Percentiles rank a stretch among this genome's conserved stretches.
These are phyloP conservation scores for Lepidium campestre DNA, from an alignment of 441 rosid genomes.

Conservation along the genomic window DNA sequence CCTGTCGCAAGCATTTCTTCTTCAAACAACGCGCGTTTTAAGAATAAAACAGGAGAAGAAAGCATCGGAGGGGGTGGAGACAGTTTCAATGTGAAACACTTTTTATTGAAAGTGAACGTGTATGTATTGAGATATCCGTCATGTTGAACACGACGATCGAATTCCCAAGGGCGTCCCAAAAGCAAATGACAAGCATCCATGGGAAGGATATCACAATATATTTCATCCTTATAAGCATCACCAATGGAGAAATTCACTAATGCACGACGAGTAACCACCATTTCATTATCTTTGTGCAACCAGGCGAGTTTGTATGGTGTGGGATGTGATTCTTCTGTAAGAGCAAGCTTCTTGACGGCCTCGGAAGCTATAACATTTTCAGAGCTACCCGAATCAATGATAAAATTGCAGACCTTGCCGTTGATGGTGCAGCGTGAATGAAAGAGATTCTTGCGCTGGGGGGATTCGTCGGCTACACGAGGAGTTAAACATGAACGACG, in stretches of 20 bases:
- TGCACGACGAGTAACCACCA: accelerated
- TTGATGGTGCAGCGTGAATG: neutral
- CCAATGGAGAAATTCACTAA: neutral
- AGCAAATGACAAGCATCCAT: neutral
- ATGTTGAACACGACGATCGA: neutral
- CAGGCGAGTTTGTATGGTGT: neutral
- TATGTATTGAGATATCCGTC: neutral
- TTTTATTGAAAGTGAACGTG: too few species aligned
- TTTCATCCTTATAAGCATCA: neutral
- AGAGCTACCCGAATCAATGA: neutral
- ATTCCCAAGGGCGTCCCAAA: neutral
- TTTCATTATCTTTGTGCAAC: neutral
- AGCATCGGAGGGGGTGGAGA: too few species aligned
- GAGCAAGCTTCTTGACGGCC: neutral
- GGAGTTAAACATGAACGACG: too few species aligned
- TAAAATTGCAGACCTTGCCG: neutral
- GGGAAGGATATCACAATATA: neutral
- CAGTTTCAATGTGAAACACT: too few species aligned
- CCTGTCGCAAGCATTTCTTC: too few species aligned
- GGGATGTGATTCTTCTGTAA: neutral
- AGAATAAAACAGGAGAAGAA: too few species aligned
- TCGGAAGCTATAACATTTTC: neutral
- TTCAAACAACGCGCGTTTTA: too few species aligned
- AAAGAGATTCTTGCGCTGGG: neutral
- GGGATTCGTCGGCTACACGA: too few species aligned